Evolutionary conservation across 805 yeast genomes (phyloP), one percentile per base, ranked within the genome.

Genomic region (Wickerhamiella vanderwaltii): DNA sequence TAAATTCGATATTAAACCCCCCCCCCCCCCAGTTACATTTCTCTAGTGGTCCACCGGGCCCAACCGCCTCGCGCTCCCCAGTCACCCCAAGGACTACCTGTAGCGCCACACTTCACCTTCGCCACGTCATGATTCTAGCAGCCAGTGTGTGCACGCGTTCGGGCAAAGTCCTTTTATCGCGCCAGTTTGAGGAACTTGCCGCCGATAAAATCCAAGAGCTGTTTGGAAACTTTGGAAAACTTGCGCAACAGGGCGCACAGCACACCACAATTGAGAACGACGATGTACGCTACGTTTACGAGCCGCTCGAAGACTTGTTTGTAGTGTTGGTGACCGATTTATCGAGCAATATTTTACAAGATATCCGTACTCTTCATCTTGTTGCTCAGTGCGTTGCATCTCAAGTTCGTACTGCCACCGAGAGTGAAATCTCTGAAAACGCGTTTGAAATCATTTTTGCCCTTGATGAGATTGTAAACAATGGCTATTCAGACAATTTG

Each of bases 261-360:
- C 94, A 87, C 60, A 88, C 97, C 37, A 81, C 93, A 9, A 91
- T 85, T 24, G 98, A 91, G 61, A 94, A 83, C 57, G 94, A 81
- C 40, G 75, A 76, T 51, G 91, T 84, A 29, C 77, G 99, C 61
- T 91, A 84, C 58, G 91, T 91, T 40, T 91, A 85, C 63, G 95
- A 86, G 62, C 96, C 98, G 36, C 72, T 91, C 58, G 98, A 91
- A 59, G 95, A 86, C 51, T 76, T 84, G 44, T 88, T 84, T 61
- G 79, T 91, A 55, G 87, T 93, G 32, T 66, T 91, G 53, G 79
- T 91, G 58, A 88, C 97, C 44, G 88, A 86, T 63, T 76, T 82
- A 49, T 82, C 79, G 52, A 83, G 95, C 23, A 91, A 91, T 58
- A 88, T 91, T 47, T 67, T 91, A 52, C 95, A 87, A 63, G 98